Evolutionary conservation across 208 protist genomes (phyloP).

Genomic region (Novymonas esmeraldas): DNA sequence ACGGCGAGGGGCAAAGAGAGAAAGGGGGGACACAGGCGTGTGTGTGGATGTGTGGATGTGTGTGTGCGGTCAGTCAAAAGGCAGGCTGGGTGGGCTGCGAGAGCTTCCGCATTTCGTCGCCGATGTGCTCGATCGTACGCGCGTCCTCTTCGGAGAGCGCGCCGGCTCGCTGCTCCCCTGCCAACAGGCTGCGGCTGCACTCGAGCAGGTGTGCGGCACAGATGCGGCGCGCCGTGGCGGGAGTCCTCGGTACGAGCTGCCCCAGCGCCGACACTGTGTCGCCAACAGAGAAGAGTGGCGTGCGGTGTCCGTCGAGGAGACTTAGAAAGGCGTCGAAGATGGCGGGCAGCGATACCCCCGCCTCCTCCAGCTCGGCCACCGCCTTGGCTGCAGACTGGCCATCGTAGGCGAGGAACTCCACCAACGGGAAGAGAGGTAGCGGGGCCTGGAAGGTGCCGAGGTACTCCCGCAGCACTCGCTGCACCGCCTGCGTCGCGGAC

Average conservation of each 20-base stretch:
- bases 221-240: slow-evolving; percentile 39
- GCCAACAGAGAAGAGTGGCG: slow-evolving; percentile 37
- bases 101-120: slow-evolving; percentile 29
- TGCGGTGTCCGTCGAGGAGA: slow-evolving; percentile 45
- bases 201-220: slow-evolving; percentile 67
- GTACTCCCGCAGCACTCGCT: slow-evolving; percentile 68
- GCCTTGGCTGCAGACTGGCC: slow-evolving; percentile 27
- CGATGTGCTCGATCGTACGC: slow-evolving; percentile 33
- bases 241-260: slow-evolving; percentile 39
- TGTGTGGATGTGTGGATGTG: too few relatives aligned
- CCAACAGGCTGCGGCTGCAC: slow-evolving; percentile 60
- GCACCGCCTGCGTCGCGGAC: slow-evolving; percentile 50
- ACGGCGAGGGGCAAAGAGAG: background rate
- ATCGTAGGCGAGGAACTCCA: slow-evolving; percentile 67
- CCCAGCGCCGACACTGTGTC: slow-evolving; percentile 45
- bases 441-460: slow-evolving; percentile 57
- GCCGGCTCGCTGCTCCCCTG: slow-evolving; percentile 41
- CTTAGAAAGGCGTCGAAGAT: slow-evolving; percentile 63
- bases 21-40: slow-evolving; percentile 3
- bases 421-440: slow-evolving; percentile 68
- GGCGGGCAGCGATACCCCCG: slow-evolving; percentile 42
- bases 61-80: slow-evolving; percentile 1
- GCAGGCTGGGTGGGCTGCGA: slow-evolving; percentile 5
- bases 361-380: slow-evolving; percentile 38
- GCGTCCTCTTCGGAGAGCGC: slow-evolving; percentile 42